Conservation (phyloP, 352 stramenopile species). For the Phytophthora ramorum region DNA sequence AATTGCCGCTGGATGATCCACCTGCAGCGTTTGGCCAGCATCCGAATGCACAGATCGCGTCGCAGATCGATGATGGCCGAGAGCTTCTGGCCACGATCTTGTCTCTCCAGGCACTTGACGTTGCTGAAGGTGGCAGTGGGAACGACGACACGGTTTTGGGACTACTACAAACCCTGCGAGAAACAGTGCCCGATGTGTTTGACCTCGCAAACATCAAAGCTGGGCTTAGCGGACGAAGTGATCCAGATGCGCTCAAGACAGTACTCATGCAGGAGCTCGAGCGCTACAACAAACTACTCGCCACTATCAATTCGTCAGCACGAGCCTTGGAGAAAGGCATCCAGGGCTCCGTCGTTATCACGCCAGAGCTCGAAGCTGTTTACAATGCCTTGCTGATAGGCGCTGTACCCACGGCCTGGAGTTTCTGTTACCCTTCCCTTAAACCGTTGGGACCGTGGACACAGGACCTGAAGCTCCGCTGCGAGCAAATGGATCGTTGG, state of each 20-base stretch:
- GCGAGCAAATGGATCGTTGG: slow-evolving; percentile 93
- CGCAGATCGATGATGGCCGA: slow-evolving; percentile 93
- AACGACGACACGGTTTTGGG: slow-evolving; percentile 92
- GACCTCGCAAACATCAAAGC: slow-evolving; percentile 85
- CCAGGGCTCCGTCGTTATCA: slow-evolving; percentile 95
- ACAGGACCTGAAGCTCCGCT: slow-evolving; percentile 89
- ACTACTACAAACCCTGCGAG: slow-evolving; percentile 81
- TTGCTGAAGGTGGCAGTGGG: slow-evolving; percentile 81
- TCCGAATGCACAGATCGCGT: slow-evolving; percentile 95
- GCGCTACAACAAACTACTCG: slow-evolving; percentile 93
- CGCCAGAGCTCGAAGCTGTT: slow-evolving; percentile 93
- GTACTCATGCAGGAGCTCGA: slow-evolving; percentile 96
- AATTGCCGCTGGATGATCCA: slow-evolving; percentile 91
- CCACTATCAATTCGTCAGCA: slow-evolving; percentile 80
- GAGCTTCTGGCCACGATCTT: slow-evolving; percentile 92
- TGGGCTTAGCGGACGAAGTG: slow-evolving; percentile 66
- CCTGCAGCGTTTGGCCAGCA: slow-evolving; percentile 95
- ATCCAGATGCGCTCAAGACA: slow-evolving; percentile 94
- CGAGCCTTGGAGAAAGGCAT: slow-evolving; percentile 91
- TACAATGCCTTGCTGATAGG: slow-evolving; percentile 92
- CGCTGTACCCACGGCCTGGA: slow-evolving; percentile 91
- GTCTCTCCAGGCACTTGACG: slow-evolving; percentile 88
- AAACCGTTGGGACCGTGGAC: slow-evolving; percentile 95
- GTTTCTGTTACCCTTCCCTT: slow-evolving; percentile 94
- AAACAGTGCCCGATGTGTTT: slow-evolving; percentile 92